These are phyloP conservation scores for Yamadazyma olivae DNA, from an alignment of 805 yeast species.

Conservation along the genomic window DNA sequence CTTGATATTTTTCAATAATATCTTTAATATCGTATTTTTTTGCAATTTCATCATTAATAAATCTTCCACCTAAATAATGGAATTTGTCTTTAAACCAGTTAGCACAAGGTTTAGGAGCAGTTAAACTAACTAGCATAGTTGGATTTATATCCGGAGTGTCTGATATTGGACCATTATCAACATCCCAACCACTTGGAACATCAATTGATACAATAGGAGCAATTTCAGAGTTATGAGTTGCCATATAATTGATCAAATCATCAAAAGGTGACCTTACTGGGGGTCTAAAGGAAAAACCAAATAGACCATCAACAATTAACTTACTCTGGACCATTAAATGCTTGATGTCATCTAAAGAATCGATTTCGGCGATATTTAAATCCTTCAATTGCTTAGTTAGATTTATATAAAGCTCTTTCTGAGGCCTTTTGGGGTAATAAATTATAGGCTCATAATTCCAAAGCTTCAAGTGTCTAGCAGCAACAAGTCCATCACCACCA, in stretches of 20 bases:
- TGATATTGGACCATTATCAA: constrained; percentile 73
- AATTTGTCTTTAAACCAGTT: constrained; percentile 35
- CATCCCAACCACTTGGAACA: constrained; percentile 97
- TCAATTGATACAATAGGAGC: constrained; percentile 79
- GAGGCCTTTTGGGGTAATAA: constrained; percentile 69
- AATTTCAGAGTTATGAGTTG: constrained; percentile 33
- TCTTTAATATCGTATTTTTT: constrained; percentile 65
- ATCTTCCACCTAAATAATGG: constrained; percentile 92
- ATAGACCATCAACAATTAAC: constrained; percentile 68
- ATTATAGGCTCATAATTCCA: constrained; percentile 69
- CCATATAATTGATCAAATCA: constrained; percentile 26
- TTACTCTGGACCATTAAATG: constrained; percentile 8
- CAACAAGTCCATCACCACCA: constrained; percentile 96
- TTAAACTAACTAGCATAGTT: constrained; percentile 68
- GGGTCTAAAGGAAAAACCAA: constrained; percentile 92
- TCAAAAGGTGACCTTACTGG: constrained; percentile 81
- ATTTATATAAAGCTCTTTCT: constrained; percentile 55
- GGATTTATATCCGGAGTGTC: constrained; percentile 73
- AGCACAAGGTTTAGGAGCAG: constrained; percentile 94
- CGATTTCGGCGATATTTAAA: constrained; percentile 59
- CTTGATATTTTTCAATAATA: constrained; percentile 25
- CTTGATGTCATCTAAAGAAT: constrained; percentile 29
- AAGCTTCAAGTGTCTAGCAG: constrained; percentile 83
- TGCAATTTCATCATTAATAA: constrained; percentile 67
- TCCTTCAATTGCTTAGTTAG: constrained; percentile 65